Evolutionary conservation across 305 asterid species (phyloP), one percentile per base, ranked within the genome.

Genomic region (Nicotiana rustica): DNA sequence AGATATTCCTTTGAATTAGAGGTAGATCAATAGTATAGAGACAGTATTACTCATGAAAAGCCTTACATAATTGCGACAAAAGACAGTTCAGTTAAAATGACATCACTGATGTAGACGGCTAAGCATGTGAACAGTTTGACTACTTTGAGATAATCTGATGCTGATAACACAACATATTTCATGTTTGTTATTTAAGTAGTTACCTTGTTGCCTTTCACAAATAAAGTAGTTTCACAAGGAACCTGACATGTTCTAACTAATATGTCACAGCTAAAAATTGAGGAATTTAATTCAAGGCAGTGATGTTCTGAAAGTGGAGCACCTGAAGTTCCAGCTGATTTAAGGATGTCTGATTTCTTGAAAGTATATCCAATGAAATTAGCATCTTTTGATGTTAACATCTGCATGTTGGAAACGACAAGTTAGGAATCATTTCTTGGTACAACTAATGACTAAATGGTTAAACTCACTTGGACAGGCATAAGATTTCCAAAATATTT

Each of bases 301-400:
- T 6, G 0, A 1, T 12, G 4, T 71, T 71, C 12, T 71, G 19
- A 47, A 71, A 61, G 60, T 9, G 71, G 84, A 80, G 12, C 82
- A 96, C 97, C 98, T 89, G 99, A 92, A 64, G 90, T 83, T 86
- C 89, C 99, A 87, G 90, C 90, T 81, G 99, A 91, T 87, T 94
- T 92, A 33, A 90, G 87, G 75, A 92, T 87, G 86, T 96, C 98
- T 0, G 98, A 96, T 88, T 96, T 96, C 94, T 92, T 96, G 95
- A 90, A 96, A 62, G 99, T 96, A 84, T 92, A 96, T 79, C 99
- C 98, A 71, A 96, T 96, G 73, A 96, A 96, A 86, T 96, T 93
- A 69, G 98, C 81, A 86, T 96, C 99, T 88, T 94, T 96, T 18
- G 98, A 96, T 36, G 98, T 95, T 82, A 96, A 85, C 99, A 96